Percentiles rank a stretch among this genome's conserved stretches.
These are phyloP conservation scores for Zelonia costaricensis DNA, from an alignment of 208 protist genomes.

Conservation along the genomic window DNA sequence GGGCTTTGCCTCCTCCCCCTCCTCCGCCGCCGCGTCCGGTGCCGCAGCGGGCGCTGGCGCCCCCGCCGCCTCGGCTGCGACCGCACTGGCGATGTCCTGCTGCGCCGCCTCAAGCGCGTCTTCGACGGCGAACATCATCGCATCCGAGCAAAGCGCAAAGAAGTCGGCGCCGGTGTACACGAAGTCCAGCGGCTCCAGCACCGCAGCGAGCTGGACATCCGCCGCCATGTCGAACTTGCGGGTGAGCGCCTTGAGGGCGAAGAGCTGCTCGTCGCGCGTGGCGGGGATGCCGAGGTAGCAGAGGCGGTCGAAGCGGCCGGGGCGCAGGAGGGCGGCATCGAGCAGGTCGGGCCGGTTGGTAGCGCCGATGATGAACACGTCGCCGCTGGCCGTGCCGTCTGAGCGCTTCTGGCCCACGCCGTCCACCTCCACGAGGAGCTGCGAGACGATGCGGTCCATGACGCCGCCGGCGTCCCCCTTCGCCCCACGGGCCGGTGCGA, in stretches of 20 bases:
- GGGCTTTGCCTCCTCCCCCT: conserved; percentile 18
- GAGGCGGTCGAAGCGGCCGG: conserved; percentile 89
- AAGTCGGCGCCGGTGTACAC: conserved; percentile 96
- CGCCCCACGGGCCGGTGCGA: conserved; percentile 84
- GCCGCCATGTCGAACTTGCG: conserved; percentile 77
- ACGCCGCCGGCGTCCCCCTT: conserved; percentile 90
- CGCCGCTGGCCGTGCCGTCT: conserved; percentile 59
- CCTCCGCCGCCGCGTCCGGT: not conserved
- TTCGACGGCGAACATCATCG: conserved; percentile 94
- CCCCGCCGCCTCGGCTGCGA: not conserved
- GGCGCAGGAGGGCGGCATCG: conserved; percentile 92
- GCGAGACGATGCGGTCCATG: conserved; percentile 95
- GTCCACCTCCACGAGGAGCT: conserved; percentile 93
- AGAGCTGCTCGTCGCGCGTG: conserved; percentile 79
- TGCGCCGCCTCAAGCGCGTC: conserved; percentile 59
- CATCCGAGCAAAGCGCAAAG: conserved; percentile 94
- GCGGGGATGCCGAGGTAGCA: conserved; percentile 88
- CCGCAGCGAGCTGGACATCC: conserved; percentile 60
- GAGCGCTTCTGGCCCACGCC: conserved; percentile 75
- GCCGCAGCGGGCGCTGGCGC: not conserved
- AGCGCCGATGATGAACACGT: conserved; percentile 94
- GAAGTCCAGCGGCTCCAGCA: conserved; percentile 70
- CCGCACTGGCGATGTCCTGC: conserved; percentile 1
- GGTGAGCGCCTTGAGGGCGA: conserved; percentile 73
- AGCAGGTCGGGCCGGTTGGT: conserved; percentile 93